Base-by-base conservation (phyloP, 805 yeast genomes). In the Candida nonsorbophila region DNA sequence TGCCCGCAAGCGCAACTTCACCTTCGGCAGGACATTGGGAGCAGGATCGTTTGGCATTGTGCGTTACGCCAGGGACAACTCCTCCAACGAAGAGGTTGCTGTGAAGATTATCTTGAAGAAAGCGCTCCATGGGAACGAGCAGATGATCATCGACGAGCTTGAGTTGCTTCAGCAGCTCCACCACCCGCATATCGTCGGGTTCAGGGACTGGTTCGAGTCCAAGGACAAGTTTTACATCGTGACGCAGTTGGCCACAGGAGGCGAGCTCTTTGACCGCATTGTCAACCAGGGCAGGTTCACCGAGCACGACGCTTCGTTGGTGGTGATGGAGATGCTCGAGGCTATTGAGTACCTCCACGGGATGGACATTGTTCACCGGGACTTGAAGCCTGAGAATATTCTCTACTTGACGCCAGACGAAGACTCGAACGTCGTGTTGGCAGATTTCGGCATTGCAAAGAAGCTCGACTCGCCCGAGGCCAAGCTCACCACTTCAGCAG, bases 31-130 rank as follows among this genome's bases (percentile, higher is more conserved):
- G 36, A 85, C 95, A 0, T 59, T 88, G 8, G 97, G 97, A 7
- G 97, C 97, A 0, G 97, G 98, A 4, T 76, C 94, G 1, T 92
- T 86, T 56, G 97, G 98, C 22, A 80, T 90, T 2, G 97, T 90
- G 3, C 70, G 95, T 43, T 72, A 74, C 39, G 97, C 96, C 2
- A 62, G 74, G 21, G 58, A 61, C 33, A 58, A 56, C 40, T 45
- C 36, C 19, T 60, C 67, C 7, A 58, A 60, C 15, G 86, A 85
- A 44, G 77, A 82, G 34, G 95, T 87, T 10, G 97, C 97, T 0
- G 74, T 90, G 40, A 90, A 90, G 62, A 86, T 90, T 47, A 79
- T 90, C 20, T 58, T 87, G 46, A 87, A 87, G 57, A 84, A 86
- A 49, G 84, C 90, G 10, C 67, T 90, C 42, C 75, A 79, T 49